Base-by-base conservation (phyloP, 331 rosid species). In the Erythrophleum ivorense region DNA sequence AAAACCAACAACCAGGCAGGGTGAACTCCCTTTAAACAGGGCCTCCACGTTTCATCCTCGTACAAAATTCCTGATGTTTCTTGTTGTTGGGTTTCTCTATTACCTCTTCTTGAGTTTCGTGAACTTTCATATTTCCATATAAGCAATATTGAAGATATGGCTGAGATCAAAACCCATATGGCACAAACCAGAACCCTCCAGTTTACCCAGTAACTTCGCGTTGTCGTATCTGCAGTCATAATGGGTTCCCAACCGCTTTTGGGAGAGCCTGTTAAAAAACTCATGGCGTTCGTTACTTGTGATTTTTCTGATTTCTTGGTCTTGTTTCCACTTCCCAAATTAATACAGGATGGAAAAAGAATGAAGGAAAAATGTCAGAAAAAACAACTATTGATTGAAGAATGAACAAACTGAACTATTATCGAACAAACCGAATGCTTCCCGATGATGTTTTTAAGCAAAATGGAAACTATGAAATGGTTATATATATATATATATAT, bases 1-100 rank as follows among this genome's bases (percentile, higher is more conserved):
- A 91, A 92, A 46, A 89, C 97, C 86, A 96, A 82, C 9, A 96
- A 86, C 99, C 98, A 96, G 72, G 95, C 97, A 48, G 99, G 99
- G 80, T 94, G 99, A 75, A 96, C 84, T 71, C 91, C 96, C 73
- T 91, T 94, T 2, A 96, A 78, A 76, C 99, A 94, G 55, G 99
- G 97, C 72, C 79, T 89, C 99, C 98, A 96, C 14, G 97, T 94
- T 74, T 96, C 97, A 90, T 96, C 95, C 21, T 94, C 98, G 70
- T 86, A 96, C 87, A 96, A 81, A 87, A 69, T 65, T 65, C 91
- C 92, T 58, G 86, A 19, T 8, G 76, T 53, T 73, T 88, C 90
- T 48, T 85, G 46, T 38, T 38, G 12, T 74, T 69, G 78, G 29
- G 9, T 78, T 80, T 84, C 91, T 76, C 78, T 33, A 81, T 45